phyloP scores from a whole-genome alignment of 2,329 filamentous ascomycete genomes.

The Pyrenochaeta sp. region DNA sequence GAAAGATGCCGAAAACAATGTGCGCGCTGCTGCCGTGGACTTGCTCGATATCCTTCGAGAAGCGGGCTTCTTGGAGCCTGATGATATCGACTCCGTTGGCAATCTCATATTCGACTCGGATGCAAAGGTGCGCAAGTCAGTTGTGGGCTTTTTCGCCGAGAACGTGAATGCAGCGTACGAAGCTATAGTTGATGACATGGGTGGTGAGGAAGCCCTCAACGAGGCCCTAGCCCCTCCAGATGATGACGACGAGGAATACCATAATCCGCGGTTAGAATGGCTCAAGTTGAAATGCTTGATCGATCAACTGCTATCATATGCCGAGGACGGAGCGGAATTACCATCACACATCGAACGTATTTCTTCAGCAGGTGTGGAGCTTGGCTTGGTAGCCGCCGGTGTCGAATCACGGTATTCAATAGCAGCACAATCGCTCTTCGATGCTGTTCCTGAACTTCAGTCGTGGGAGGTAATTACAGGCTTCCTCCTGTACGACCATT shows the following conservation, averaged over 20 bases:
- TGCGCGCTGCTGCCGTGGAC: conserved; percentile 81
- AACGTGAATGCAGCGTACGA: conserved; percentile 85
- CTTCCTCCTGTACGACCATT: conserved; percentile 93
- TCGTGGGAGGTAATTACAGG: conserved; percentile 90
- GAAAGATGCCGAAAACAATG: conserved; percentile 79
- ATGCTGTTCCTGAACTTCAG: conserved; percentile 78
- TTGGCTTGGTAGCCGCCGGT: conserved; percentile 64
- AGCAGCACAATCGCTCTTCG: conserved; percentile 84
- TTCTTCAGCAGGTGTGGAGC: conserved; percentile 49
- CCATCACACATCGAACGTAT: conserved; percentile 56
- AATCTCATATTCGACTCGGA: conserved; percentile 90
- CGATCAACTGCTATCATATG: conserved; percentile 82
- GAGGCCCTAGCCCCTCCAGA: conserved; percentile 75
- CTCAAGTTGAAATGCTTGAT: conserved; percentile 90
- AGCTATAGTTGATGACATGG: conserved; percentile 80
- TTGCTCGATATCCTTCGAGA: conserved; percentile 83
- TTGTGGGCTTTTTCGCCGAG: conserved; percentile 88
- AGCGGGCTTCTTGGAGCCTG: conserved; percentile 85
- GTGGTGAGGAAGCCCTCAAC: conserved; percentile 77
- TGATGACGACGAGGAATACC: conserved; percentile 76
- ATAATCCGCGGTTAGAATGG: conserved; percentile 82
- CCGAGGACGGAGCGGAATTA: conserved; percentile 69
- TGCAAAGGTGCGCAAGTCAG: conserved; percentile 81
- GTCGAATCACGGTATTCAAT: conserved; percentile 84
- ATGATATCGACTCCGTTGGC: conserved; percentile 88